These are phyloP conservation scores for Termitomyces sp. DNA, from an alignment of 768 basidiomycete genomes.

Conservation along the genomic window DNA sequence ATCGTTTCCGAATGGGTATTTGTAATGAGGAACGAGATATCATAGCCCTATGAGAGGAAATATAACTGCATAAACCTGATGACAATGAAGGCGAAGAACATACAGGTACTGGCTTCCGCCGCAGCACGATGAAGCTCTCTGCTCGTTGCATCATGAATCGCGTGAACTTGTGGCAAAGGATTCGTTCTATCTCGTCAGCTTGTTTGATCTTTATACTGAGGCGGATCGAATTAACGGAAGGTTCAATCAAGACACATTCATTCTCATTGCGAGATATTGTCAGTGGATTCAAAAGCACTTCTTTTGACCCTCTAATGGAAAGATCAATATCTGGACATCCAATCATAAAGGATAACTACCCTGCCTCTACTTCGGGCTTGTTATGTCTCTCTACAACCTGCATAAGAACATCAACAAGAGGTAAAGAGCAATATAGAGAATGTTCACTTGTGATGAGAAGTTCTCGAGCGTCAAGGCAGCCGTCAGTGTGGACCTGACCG, in stretches of 20 bases:
- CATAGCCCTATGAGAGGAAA: slow-evolving; percentile 73
- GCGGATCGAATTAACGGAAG: slow-evolving; percentile 95
- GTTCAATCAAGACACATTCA: slow-evolving; percentile 95
- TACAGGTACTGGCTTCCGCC: slow-evolving; percentile 90
- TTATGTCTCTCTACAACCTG: slow-evolving; percentile 97
- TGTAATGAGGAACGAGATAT: slow-evolving; percentile 97
- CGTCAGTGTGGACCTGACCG: slow-evolving; percentile 94
- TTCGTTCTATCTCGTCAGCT: slow-evolving; percentile 97
- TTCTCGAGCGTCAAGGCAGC: slow-evolving; percentile 96
- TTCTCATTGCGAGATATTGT: slow-evolving; percentile 96
- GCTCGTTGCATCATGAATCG: slow-evolving; percentile 99
- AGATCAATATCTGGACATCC: not conserved
- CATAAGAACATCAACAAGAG: slow-evolving; percentile 15
- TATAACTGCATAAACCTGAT: not conserved
- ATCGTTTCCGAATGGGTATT: slow-evolving; percentile 97
- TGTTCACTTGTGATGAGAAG: slow-evolving; percentile 89
- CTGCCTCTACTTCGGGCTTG: slow-evolving; percentile 91
- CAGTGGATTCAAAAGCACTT: slow-evolving; percentile 91
- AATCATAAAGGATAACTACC: slow-evolving; percentile 35
- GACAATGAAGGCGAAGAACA: slow-evolving; percentile 20
- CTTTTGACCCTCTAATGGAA: slow-evolving; percentile 72
- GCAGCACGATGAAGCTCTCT: slow-evolving; percentile 94
- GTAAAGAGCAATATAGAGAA: not conserved
- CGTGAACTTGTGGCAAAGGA: slow-evolving; percentile 97
- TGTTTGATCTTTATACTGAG: slow-evolving; percentile 99